A percentile compares a stretch with the other conserved stretches of the same genome.
These are phyloP conservation scores for Cardamine chenopodiifolia DNA, from an alignment of 345 rosid genomes.

Conservation along the genomic window DNA sequence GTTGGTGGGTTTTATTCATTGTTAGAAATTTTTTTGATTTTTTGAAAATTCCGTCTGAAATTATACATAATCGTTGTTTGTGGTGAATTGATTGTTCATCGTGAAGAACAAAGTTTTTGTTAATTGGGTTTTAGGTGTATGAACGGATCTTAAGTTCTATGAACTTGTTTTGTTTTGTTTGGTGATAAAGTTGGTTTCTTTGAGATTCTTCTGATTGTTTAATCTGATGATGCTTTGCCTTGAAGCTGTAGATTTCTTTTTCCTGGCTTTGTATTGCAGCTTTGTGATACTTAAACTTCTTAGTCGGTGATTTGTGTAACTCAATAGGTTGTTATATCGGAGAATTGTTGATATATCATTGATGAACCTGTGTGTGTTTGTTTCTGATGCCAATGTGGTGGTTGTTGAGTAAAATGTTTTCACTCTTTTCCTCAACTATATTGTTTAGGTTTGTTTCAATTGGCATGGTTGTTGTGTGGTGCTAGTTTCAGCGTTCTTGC, in stretches of 20 bases:
- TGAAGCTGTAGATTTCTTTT: constrained; percentile 31
- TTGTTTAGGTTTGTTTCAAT: constrained; percentile 17
- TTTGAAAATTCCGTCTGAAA: background rate
- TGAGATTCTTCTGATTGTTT: background rate
- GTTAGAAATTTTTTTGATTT: background rate
- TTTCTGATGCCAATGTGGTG: constrained; percentile 26
- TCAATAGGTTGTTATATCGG: background rate
- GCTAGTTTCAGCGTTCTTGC: background rate
- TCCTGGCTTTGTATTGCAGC: constrained; percentile 26
- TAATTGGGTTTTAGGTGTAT: constrained; percentile 13
- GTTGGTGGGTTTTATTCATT: constrained; percentile 36
- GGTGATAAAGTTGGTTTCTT: background rate
- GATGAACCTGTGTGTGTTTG: constrained; percentile 8
- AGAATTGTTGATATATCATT: constrained; percentile 23
- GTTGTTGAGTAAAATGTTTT: constrained; percentile 11
- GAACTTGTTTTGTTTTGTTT: constrained; percentile 12
- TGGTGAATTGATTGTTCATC: background rate
- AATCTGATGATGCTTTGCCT: constrained; percentile 32
- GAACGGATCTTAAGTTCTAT: constrained; percentile 27
- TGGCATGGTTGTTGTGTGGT: constrained; percentile 7
- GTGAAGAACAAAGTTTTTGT: background rate
- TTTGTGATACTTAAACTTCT: constrained; percentile 29
- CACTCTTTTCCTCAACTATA: background rate
- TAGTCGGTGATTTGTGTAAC: constrained; percentile 23
- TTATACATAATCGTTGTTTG: constrained; percentile 16